Conservation (phyloP, 345 rosid species). For the Pugionium cornutum region DNA sequence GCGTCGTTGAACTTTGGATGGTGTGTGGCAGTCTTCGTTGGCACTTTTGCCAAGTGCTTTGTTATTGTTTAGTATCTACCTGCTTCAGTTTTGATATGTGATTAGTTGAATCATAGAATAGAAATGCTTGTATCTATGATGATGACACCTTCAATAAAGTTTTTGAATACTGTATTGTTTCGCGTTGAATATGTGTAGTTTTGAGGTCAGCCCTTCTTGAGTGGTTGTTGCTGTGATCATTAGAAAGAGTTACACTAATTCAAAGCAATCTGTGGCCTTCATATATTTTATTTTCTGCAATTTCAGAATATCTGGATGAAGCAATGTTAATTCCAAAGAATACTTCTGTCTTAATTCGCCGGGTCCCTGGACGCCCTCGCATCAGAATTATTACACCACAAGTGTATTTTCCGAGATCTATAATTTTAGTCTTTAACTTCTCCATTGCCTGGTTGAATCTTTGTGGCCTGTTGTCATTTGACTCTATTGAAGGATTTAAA, state of each 20-base stretch:
- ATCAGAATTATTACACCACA: slow-evolving; percentile 74
- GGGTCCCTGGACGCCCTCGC: slow-evolving; percentile 98
- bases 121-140: slow-evolving; percentile 10
- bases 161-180: neutral
- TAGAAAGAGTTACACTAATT: neutral
- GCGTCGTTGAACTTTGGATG: neutral
- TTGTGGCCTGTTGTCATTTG: neutral
- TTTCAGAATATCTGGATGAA: slow-evolving; percentile 98
- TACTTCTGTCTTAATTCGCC: slow-evolving; percentile 91
- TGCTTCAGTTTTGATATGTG: neutral
- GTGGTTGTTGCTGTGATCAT: slow-evolving; percentile 14
- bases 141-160: neutral
- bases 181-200: slow-evolving; percentile 6
- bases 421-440: slow-evolving; percentile 41
- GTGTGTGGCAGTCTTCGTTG: neutral
- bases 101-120: neutral
- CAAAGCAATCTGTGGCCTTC: slow-evolving; percentile 14
- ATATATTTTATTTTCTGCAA: slow-evolving; percentile 41
- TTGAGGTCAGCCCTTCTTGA: neutral
- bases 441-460: slow-evolving; percentile 19
- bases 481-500: neutral
- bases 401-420: slow-evolving; percentile 57
- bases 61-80: slow-evolving; percentile 5
- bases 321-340: slow-evolving; percentile 92
- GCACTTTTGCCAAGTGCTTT: neutral